Conservation (phyloP, 768 basidiomycete species). For the Amanita jacksonii region DNA sequence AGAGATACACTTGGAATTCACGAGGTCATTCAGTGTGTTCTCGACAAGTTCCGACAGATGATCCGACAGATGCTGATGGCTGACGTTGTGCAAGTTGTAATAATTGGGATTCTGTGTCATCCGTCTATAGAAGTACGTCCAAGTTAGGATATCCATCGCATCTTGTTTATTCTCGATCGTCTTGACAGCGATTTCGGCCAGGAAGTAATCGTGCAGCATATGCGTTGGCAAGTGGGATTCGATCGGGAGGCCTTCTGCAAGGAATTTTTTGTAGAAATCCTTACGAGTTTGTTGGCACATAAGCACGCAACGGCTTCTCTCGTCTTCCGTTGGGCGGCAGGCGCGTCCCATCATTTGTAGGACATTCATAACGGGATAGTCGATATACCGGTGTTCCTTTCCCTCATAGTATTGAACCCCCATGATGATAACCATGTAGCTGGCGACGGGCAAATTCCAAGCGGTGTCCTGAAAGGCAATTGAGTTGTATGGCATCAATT, state of each 20-base stretch:
- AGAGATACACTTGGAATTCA: conserved; percentile 90
- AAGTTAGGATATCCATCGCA: conserved; percentile 95
- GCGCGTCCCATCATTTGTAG: conserved; percentile 99
- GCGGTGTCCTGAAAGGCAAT: conserved; percentile 64
- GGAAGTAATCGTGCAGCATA: conserved; percentile 91
- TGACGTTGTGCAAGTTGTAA: conserved; percentile 91
- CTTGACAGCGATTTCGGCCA: conserved; percentile 96
- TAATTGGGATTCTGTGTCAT: conserved; percentile 98
- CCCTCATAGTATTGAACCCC: conserved; percentile 97
- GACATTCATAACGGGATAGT: conserved; percentile 97
- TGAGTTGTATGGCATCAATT: no score
- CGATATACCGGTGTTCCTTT: conserved; percentile 95
- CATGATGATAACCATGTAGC: conserved; percentile 99
- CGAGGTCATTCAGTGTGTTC: conserved; percentile 82
- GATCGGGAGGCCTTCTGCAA: conserved; percentile 94
- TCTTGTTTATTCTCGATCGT: conserved; percentile 99
- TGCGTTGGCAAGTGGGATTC: conserved; percentile 91
- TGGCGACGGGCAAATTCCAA: conserved; percentile 89
- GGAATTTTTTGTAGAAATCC: conserved; percentile 98
- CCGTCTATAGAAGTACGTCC: conserved; percentile 97
- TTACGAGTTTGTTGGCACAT: conserved; percentile 98
- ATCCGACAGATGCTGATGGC: conserved; percentile 90
- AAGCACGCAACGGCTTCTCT: conserved; percentile 84
- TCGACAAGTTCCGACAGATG: conserved; percentile 96
- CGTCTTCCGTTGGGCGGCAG: conserved; percentile 82